Evolutionary conservation across 148 eudicot species (phyloP).

Genomic region (Beta vulgaris): DNA sequence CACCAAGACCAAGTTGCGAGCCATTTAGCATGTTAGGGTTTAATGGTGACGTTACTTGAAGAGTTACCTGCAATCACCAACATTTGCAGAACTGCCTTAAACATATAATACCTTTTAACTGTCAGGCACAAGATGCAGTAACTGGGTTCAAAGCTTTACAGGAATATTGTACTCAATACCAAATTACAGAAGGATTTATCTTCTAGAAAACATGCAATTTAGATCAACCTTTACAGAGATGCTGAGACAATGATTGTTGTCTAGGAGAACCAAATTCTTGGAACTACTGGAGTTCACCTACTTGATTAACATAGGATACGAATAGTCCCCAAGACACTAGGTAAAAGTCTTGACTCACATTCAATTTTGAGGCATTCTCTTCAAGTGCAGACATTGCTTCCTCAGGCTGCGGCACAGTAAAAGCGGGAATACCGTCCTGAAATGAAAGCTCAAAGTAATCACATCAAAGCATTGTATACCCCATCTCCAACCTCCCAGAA

Average conservation of each 20-base stretch:
- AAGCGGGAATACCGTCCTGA: slow-evolving; percentile 86
- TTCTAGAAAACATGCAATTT: neutral
- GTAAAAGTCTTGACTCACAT: slow-evolving; percentile 50
- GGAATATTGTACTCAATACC: neutral
- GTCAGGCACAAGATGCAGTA: neutral
- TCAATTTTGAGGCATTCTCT: slow-evolving; percentile 66
- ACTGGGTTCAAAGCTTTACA: neutral
- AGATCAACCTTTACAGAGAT: neutral
- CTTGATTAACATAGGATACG: neutral
- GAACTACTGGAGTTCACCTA: slow-evolving; percentile 3
- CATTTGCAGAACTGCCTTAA: slow-evolving; percentile 1
- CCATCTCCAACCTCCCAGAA: neutral
- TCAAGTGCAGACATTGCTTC: slow-evolving; percentile 91
- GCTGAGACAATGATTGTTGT: neutral
- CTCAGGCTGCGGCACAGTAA: slow-evolving; percentile 91
- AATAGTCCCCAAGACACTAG: too few relatives aligned
- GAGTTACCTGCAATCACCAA: slow-evolving; percentile 53
- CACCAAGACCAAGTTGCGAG: slow-evolving; percentile 71
- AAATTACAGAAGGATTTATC: neutral
- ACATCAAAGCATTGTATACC: neutral
- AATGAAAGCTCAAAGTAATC: slow-evolving; percentile 10
- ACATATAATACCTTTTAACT: neutral
- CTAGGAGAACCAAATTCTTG: neutral
- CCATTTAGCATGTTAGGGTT: slow-evolving; percentile 56
- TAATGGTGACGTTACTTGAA: slow-evolving; percentile 64